phyloP scores from a whole-genome alignment of 768 basidiomycete species.

The Epithele typhae region DNA sequence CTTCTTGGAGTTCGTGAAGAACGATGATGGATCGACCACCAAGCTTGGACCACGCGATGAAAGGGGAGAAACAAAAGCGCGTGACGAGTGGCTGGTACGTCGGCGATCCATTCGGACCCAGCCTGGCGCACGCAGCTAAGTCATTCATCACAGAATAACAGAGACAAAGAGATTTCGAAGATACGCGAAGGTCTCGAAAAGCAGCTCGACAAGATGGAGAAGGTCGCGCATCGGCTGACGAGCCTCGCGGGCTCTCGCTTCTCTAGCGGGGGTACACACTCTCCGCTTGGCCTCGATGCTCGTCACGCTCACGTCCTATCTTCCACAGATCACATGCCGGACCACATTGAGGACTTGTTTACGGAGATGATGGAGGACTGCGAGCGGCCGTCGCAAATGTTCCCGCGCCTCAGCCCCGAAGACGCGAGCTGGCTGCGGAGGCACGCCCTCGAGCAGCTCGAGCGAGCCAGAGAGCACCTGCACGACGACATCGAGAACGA shows the following conservation, averaged over 20 bases:
- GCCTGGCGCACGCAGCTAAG: too few relatives aligned
- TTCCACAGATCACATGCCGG: constrained; percentile 25
- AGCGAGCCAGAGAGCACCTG: constrained; percentile 45
- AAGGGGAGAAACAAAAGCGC: constrained; percentile 58
- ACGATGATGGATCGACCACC: constrained; percentile 39
- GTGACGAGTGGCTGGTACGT: constrained; percentile 70
- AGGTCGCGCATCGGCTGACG: constrained; percentile 65
- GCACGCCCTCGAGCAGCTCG: constrained; percentile 44
- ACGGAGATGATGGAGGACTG: constrained; percentile 59
- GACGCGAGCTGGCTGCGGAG: constrained; percentile 65
- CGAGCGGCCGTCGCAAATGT: constrained; percentile 34
- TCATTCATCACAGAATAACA: constrained; percentile 41
- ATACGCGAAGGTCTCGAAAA: constrained; percentile 56
- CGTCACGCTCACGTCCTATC: too few relatives aligned
- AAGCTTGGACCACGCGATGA: constrained; percentile 55
- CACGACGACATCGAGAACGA: constrained; percentile 67
- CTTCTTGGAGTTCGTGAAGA: constrained; percentile 65
- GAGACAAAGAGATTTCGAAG: constrained; percentile 54
- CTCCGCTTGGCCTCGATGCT: too few relatives aligned
- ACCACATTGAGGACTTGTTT: constrained; percentile 43
- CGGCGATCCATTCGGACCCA: background rate
- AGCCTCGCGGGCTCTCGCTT: constrained; percentile 45
- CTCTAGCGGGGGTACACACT: too few relatives aligned
- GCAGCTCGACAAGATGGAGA: constrained; percentile 46
- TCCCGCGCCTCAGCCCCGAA: constrained; percentile 35